Base-by-base conservation (phyloP, 306 rosid species). In the Sphenostylis stenocarpa region DNA sequence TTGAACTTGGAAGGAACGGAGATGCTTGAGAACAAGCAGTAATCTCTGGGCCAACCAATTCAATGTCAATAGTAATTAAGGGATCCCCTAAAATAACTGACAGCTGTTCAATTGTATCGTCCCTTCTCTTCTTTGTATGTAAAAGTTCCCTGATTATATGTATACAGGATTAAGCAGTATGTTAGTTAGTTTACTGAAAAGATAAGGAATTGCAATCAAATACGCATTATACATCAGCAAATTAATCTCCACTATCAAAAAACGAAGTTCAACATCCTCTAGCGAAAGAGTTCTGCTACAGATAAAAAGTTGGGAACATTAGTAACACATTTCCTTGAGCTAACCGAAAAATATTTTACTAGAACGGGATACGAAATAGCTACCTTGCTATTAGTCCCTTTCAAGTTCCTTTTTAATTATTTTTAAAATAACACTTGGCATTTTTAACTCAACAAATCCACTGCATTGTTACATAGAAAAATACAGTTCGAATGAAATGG, bases 101-200 rank as follows among this genome's bases (percentile, higher is more conserved):
- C 69, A 95, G 83, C 75, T 68, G 85, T 47, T 84, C 84, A 11
- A 47, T 70, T 7, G 90, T 90, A 70, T 89, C 97, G 6, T 83
- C 91, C 83, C 77, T 86, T 81, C 99, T 88, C 80, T 85, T 80
- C 60, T 75, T 48, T 33, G 99, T 95, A 78, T 82, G 92, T n/a
- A 95, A 77, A 44, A 88, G 97, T 80, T 92, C 97, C 90, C 99
- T 95, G 85, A 62, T 67, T 23, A 23, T 4, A 78, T 4, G 63
- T 21, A 49, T 49, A 49, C 2, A 55, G 39, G 28, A 77, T 60
- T 36, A 39, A 69, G 12, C 29, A 61, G 41, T 49, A 43, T 44
- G 33, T 72, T 63, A 44, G 49, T 82, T 82, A 67, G 64, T 70
- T 66, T 55, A 53, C 38, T 61, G 66, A 70, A 41, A 29, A 49